These are phyloP conservation scores for Inonotus hispidus DNA, from an alignment of 1,284 basidiomycete species.

Conservation along the genomic window DNA sequence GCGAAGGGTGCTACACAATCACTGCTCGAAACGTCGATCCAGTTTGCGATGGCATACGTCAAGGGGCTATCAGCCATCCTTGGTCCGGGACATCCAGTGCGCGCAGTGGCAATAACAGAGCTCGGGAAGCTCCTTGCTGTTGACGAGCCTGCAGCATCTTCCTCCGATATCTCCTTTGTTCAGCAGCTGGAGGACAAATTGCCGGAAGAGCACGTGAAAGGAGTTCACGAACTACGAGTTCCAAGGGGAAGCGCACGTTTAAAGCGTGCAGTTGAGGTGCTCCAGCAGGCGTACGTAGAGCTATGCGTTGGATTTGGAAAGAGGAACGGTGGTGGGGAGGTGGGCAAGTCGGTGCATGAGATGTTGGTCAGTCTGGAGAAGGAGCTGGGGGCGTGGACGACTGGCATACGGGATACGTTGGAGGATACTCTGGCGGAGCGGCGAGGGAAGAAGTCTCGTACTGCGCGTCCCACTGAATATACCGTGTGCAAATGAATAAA, in stretches of 20 bases:
- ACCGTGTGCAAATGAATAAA: not conserved
- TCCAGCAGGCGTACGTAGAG: conserved; percentile 56
- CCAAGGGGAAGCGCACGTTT: conserved; percentile 60
- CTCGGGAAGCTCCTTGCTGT: conserved; percentile 77
- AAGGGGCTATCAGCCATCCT: conserved; percentile 54
- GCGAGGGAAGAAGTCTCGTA: not conserved
- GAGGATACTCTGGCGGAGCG: conserved; percentile 29
- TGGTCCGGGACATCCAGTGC: conserved; percentile 68
- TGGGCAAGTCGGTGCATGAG: conserved; percentile 53
- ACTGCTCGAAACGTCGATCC: conserved; percentile 56
- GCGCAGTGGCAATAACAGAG: conserved; percentile 73
- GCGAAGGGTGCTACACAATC: conserved; percentile 36
- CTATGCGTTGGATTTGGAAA: conserved; percentile 58
- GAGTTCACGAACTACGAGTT: conserved; percentile 40
- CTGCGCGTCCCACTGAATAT: not conserved
- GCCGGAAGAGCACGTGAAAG: not conserved
- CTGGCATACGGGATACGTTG: conserved; percentile 44
- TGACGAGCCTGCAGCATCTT: conserved; percentile 47
- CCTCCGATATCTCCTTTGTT: conserved; percentile 2
- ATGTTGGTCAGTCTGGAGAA: conserved; percentile 54
- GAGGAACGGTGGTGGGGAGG: conserved; percentile 54
- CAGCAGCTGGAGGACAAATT: not conserved
- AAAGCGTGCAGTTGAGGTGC: conserved; percentile 54
- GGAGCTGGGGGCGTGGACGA: conserved; percentile 62
- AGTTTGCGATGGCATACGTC: conserved; percentile 50